Base-by-base conservation (phyloP, 2,329 filamentous ascomycete genomes). In the Podosphaera fusca region DNA sequence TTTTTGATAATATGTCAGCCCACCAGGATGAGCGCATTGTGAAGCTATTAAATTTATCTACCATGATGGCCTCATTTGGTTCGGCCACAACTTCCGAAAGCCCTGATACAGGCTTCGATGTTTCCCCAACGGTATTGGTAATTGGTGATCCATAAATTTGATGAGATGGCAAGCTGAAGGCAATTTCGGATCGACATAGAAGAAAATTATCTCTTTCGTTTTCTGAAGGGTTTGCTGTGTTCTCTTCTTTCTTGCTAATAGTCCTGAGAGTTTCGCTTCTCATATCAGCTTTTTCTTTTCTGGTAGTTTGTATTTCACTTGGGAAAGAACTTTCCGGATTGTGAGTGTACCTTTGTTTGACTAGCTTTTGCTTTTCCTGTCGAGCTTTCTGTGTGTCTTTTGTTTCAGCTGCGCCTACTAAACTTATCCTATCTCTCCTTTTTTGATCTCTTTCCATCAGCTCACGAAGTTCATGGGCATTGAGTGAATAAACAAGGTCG, bases 391-490 rank as follows among this genome's bases (percentile, higher is more conserved):
- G 70, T 58, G 77, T 79, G 56, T 76, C 76, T 61, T 42, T 42
- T 12, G 5, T 12, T 42, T 6, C 5, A 60, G 87, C 80, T 60
- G 81, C 78, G 30, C 90, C 83, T 42, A 75, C 75, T 58, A 77
- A 73, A 56, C 76, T 78, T 69, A 85, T 89, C 67, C 81, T 80
- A 62, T 95, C 86, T 61, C 78, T 80, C 58, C 92, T 78, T 64
- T 89, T 79, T 62, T 82, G 77, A 65, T 98, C 92, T 59, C 92
- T 76, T 64, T 98, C 92, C 78, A 98, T 84, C 35, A 96, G 74
- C 66, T 94, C 85, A 58, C 90, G 79, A 45, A 98, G 69, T 63
- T 87, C 89, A 56, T 84, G 80, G 2, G 92, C 85, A 69, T 87
- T 87, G 57, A 98, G 74, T 59, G 86, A 84, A 66, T 96, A 85